These are phyloP conservation scores for Aspergillus costaricaensis DNA, from an alignment of 2,329 filamentous ascomycete genomes.

Conservation along the genomic window DNA sequence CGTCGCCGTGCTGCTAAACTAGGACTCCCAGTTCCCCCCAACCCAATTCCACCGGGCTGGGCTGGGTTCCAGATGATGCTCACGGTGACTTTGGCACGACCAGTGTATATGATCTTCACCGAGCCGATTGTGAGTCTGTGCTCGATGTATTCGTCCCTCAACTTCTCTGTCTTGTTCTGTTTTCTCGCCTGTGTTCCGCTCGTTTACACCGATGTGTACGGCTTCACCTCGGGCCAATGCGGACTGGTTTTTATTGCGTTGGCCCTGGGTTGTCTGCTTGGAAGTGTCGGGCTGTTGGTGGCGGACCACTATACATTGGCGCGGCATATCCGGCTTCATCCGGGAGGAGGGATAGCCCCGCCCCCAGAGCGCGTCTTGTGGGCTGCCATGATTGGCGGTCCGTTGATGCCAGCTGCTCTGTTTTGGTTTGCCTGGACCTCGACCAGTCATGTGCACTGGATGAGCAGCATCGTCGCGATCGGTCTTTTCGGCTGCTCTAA, in stretches of 20 bases:
- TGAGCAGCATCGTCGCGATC: conserved; percentile 28
- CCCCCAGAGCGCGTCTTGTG: conserved; percentile 54
- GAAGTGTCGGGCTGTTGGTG: not conserved
- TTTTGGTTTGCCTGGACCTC: conserved; percentile 55
- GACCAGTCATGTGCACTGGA: conserved; percentile 44
- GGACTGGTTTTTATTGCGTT: conserved; percentile 62
- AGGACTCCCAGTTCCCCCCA: not conserved
- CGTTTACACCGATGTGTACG: conserved; percentile 66
- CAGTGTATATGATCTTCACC: conserved; percentile 61
- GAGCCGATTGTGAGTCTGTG: conserved; percentile 12
- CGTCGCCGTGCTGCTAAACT: conserved; percentile 48
- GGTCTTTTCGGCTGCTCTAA: conserved; percentile 31
- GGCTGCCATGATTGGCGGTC: conserved; percentile 52
- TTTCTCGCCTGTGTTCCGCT: conserved; percentile 78
- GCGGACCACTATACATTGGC: not conserved
- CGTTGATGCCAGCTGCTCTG: conserved; percentile 48
- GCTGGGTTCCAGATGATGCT: conserved; percentile 8
- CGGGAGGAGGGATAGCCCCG: conserved; percentile 26
- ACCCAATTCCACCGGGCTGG: not conserved
- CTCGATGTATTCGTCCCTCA: conserved; percentile 50
- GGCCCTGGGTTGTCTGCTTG: conserved; percentile 67
- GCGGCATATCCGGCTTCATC: not conserved
- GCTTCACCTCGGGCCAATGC: conserved; percentile 57
- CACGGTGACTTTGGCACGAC: conserved; percentile 52
- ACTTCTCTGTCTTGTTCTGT: conserved; percentile 76